Evolutionary conservation across 805 yeast species (phyloP).

Genomic region (Spathaspora gorwiae): DNA sequence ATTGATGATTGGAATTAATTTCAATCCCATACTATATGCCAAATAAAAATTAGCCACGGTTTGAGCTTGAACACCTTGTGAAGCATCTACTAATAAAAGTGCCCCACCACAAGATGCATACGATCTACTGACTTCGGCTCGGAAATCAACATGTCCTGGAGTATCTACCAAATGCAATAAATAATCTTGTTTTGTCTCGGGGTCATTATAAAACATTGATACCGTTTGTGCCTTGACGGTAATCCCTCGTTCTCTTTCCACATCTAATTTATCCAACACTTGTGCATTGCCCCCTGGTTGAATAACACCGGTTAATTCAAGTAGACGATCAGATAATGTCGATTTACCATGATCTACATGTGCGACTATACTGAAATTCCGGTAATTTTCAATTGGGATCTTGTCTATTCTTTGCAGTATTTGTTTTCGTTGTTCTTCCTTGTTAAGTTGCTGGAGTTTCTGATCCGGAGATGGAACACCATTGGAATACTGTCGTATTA

Average conservation of each 20-base stretch:
- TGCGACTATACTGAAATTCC: constrained; percentile 93
- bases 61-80: constrained; percentile 96
- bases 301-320: constrained; percentile 87
- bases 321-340: constrained; percentile 80
- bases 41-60: constrained; percentile 95
- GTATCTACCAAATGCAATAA: constrained; percentile 89
- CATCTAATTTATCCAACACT: constrained; percentile 86
- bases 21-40: constrained; percentile 80
- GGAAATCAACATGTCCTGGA: constrained; percentile 96
- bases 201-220: constrained; percentile 73
- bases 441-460: constrained; percentile 23
- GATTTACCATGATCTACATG: constrained; percentile 92
- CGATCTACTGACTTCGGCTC: constrained; percentile 89
- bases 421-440: constrained; percentile 27
- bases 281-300: constrained; percentile 72
- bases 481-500: not conserved
- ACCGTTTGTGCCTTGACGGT: constrained; percentile 97
- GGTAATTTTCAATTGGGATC: constrained; percentile 76
- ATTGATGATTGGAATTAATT: constrained; percentile 83
- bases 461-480: constrained; percentile 12
- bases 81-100: constrained; percentile 81
- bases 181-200: constrained; percentile 64
- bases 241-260: constrained; percentile 93
- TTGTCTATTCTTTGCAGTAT: constrained; percentile 58
- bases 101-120: constrained; percentile 98